These are phyloP conservation scores for Diaporthe ilicicola DNA, from an alignment of 2,329 filamentous ascomycete genomes.

Conservation along the genomic window DNA sequence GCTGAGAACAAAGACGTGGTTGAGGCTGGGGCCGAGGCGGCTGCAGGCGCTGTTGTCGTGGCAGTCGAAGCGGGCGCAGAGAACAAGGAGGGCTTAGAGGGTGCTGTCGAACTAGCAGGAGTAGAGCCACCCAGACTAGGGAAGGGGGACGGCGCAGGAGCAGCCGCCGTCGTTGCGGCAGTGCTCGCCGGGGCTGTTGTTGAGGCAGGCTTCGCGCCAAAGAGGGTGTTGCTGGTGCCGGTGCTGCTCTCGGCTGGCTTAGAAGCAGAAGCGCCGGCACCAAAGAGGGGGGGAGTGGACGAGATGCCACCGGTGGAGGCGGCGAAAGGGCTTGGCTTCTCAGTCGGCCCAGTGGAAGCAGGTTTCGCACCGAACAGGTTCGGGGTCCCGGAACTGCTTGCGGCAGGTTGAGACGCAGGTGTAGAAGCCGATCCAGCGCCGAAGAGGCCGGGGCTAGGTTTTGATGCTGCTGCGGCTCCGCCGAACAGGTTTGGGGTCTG, in stretches of 20 bases:
- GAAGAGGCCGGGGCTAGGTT: conserved; percentile 19
- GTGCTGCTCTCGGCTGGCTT: conserved; percentile 39
- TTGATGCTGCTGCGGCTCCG: conserved; percentile 24
- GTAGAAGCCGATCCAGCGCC: conserved; percentile 18
- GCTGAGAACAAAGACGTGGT: conserved; percentile 19
- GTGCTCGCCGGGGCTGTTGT: conserved; percentile 43
- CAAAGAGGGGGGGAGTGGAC: conserved; percentile 27
- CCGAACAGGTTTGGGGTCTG: conserved; percentile 29
- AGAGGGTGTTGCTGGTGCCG: conserved; percentile 43
- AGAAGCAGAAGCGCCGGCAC: conserved; percentile 32
- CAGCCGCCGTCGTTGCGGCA: conserved; percentile 28
- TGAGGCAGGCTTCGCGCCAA: conserved; percentile 51
- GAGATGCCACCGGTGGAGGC: conserved; percentile 13
- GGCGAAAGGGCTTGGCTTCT: conserved; percentile 33
- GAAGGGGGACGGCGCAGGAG: conserved; percentile 33
- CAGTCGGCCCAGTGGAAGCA: conserved; percentile 32
- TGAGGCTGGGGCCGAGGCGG: conserved; percentile 20
- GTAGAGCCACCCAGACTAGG: conserved; percentile 29
- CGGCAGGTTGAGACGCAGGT: conserved; percentile 31
- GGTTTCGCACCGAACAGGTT: conserved; percentile 30
- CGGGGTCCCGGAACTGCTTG: conserved; percentile 17
- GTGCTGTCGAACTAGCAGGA: conserved; percentile 29
- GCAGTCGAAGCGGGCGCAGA: conserved; percentile 36
- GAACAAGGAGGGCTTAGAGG: conserved; percentile 41
- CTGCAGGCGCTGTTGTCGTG: conserved; percentile 31